A percentile compares a stretch with the other conserved stretches of the same genome.
Conservation (phyloP, 495 filamentous ascomycete species). For the Penicillium ochrochloron region DNA sequence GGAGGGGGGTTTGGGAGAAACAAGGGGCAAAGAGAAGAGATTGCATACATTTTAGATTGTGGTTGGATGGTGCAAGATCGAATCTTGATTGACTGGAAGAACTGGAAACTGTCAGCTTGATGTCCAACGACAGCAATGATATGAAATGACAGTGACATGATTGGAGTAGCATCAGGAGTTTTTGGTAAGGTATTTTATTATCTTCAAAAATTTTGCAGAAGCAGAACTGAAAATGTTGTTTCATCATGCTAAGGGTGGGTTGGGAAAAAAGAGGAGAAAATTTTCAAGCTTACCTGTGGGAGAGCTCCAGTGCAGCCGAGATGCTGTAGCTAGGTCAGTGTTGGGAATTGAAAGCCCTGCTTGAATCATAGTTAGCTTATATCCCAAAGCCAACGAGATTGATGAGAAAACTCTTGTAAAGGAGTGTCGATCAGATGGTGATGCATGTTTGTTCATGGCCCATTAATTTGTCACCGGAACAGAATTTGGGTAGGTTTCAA, state of each 20-base stretch:
- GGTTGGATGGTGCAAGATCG: neutral
- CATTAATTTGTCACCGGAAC: slow-evolving; percentile 78
- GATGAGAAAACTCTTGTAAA: neutral
- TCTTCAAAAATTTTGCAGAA: slow-evolving; percentile 85
- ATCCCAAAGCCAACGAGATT: slow-evolving; percentile 10
- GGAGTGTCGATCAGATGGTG: slow-evolving; percentile 84
- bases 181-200: slow-evolving; percentile 79
- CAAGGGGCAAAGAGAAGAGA: neutral
- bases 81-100: slow-evolving; percentile 7
- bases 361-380: slow-evolving; percentile 25
- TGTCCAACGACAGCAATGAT: slow-evolving; percentile 14
- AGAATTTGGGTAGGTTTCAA: slow-evolving; percentile 63
- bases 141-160: slow-evolving; percentile 19
- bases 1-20: slow-evolving; percentile 15
- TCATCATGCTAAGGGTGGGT: slow-evolving; percentile 67
- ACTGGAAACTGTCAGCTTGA: slow-evolving; percentile 29
- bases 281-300: slow-evolving; percentile 28
- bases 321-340: slow-evolving; percentile 11
- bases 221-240: slow-evolving; percentile 86
- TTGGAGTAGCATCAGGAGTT: slow-evolving; percentile 54
- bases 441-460: slow-evolving; percentile 97
- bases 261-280: slow-evolving; percentile 17
- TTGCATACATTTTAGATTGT: slow-evolving; percentile 2
- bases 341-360: slow-evolving; percentile 4
- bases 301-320: slow-evolving; percentile 11